phyloP scores from a whole-genome alignment of 2,329 filamentous ascomycete species.

The Neobulgaria alba region DNA sequence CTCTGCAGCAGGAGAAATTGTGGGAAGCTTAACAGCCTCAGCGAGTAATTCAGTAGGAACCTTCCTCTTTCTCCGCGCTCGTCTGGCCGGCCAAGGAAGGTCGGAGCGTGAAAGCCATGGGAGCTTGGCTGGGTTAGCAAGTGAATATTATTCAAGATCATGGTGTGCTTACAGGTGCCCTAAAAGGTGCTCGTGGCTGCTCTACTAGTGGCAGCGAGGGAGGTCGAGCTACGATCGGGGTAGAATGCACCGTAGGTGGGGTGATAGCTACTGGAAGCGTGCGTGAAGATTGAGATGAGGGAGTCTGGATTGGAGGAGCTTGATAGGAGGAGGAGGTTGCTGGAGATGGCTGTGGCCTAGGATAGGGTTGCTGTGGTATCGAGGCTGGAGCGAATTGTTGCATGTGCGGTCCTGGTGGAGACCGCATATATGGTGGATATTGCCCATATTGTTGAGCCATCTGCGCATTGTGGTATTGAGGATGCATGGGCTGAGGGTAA shows the following conservation, averaged over 20 bases:
- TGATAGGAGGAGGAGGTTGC: slow-evolving; percentile 48
- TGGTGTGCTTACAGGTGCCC: slow-evolving; percentile 40
- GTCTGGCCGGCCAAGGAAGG: slow-evolving; percentile 39
- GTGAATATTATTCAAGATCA: background rate
- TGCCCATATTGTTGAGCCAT: slow-evolving; percentile 39
- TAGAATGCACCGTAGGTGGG: slow-evolving; percentile 35
- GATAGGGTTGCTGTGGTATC: slow-evolving; percentile 30
- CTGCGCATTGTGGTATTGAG: slow-evolving; percentile 46
- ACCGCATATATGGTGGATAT: slow-evolving; percentile 36
- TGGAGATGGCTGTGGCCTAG: slow-evolving; percentile 44
- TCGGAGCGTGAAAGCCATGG: slow-evolving; percentile 50
- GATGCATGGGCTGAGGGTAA: slow-evolving; percentile 48
- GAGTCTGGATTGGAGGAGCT: slow-evolving; percentile 35
- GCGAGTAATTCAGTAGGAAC: slow-evolving; percentile 19
- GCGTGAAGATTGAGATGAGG: slow-evolving; percentile 28
- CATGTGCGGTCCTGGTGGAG: slow-evolving; percentile 41
- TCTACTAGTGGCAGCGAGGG: slow-evolving; percentile 22
- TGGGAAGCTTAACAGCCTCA: slow-evolving; percentile 21
- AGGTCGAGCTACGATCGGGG: slow-evolving; percentile 24
- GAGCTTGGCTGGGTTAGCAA: slow-evolving; percentile 35
- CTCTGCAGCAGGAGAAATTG: slow-evolving; percentile 7
- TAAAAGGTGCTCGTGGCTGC: slow-evolving; percentile 31
- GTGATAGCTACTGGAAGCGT: slow-evolving; percentile 29
- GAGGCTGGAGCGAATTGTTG: slow-evolving; percentile 43
- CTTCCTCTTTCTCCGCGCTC: slow-evolving; percentile 36